Evolutionary conservation across 2,329 filamentous ascomycete genomes (phyloP), one percentile per base, ranked within the genome.

Genomic region (Diaporthe destruens): DNA sequence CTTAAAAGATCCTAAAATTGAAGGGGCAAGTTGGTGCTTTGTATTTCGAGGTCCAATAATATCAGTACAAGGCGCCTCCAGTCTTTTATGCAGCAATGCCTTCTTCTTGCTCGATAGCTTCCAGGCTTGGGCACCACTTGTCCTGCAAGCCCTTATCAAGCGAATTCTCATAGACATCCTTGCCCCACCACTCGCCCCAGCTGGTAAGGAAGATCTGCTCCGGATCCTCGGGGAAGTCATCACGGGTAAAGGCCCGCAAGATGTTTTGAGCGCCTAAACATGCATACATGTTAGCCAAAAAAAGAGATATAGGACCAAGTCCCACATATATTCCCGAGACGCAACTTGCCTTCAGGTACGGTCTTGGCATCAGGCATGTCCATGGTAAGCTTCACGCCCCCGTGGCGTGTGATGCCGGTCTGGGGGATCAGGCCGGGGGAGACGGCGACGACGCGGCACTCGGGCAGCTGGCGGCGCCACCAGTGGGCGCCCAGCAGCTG

Each of bases 131-230:
- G 32, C 79, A 85, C 86, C 86, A 89, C 76, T 86, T 87, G 51
- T 88, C 82, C 80, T 88, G 87, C 3, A 89, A 80, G 1, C 75
- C 74, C 79, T 83, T 83, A 68, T 89, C 85, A 3, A 87, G 78
- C 1, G 80, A 80, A 70, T 80, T 78, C 16, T 75, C 80, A 67
- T 84, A 84, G 2, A 84, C 80, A 4, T 83, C 80, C 77, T 83
- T 87, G 18, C 80, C 76, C 86, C 87, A 89, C 86, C 86, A 89
- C 79, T 89, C 86, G 1, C 87, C 87, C 87, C 86, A 88, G 75
- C 86, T 88, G 0, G 86, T 88, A 57, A 89, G 75, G 77, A 89
- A 88, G 70, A 89, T 86, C 66, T 83, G 83, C 23, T 88, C 84
- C 0, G 83, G 84, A 47, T 89, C 86, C 34, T 85, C 81, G 1